Percentiles rank a stretch among this genome's conserved stretches.
Conservation (phyloP, 2,329 filamentous ascomycete genomes). For the Alternaria arbusti region DNA sequence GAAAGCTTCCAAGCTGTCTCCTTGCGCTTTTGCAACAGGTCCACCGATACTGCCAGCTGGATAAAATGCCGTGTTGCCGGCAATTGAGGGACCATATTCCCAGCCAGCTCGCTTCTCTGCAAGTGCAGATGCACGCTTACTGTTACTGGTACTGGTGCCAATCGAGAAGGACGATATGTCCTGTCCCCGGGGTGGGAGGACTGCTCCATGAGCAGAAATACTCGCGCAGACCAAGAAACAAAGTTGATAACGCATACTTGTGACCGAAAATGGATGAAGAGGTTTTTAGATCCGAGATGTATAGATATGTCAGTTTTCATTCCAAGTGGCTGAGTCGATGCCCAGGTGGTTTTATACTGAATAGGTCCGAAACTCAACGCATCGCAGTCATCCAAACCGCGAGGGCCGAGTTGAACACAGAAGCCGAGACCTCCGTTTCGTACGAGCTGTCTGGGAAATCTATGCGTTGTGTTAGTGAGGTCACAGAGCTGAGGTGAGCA, state of each 20-base stretch:
- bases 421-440: not conserved
- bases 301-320: not conserved
- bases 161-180: not conserved
- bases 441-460: not conserved
- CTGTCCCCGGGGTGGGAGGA: not conserved
- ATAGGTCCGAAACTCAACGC: not conserved
- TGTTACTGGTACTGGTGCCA: not conserved
- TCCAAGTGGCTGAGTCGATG: not conserved
- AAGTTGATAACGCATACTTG: not conserved
- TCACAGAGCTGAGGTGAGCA: not conserved
- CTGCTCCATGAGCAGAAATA: not conserved
- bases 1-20: not conserved
- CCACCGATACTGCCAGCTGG: not conserved
- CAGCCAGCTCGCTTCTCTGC: conserved; percentile 1
- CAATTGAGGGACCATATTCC: not conserved
- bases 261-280: not conserved
- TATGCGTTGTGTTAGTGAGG: not conserved
- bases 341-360: not conserved
- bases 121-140: not conserved
- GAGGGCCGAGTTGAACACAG: not conserved
- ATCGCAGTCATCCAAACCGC: not conserved
- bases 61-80: not conserved
- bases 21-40: not conserved
- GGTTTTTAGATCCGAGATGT: not conserved
- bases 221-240: not conserved